Base-by-base conservation (phyloP, 1,139 yeast genomes). In the Taphrina flavorubra region DNA sequence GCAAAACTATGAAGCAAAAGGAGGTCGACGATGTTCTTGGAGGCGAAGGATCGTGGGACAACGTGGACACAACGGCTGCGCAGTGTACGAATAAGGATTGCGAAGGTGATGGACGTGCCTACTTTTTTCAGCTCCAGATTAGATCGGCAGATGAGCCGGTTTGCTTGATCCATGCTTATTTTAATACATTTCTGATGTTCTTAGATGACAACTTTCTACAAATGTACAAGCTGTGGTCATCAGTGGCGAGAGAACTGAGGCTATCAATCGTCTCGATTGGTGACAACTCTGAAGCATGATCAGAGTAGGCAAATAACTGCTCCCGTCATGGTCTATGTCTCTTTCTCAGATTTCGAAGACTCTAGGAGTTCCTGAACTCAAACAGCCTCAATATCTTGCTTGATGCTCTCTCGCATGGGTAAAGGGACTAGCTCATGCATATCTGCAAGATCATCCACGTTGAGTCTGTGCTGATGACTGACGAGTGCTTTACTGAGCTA, bases 31-130 rank as follows among this genome's bases (percentile, higher is more conserved):
- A 94, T 80, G 97, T 94, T 11, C 83, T 94, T 37, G 99, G 99
- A 70, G 97, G 97, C 53, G 95, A 88, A 73, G 98, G 97, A 37
- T 96, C 98, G 2, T 94, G 99, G 99, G 99, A 94, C 77, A 92
- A 94, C 76, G 99, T 95, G 40, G 99, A 95, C 77, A 82, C 81
- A 71, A 81, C 83, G 0, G 58, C 56, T 68, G 75, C 94, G 0
- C 97, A 94, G 77, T 94, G 99, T 81, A 97, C 97, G 2, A 82
- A 85, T 57, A 96, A 90, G 72, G 79, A 83, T 0, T 94, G 99
- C 81, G 96, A 92, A 60, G 90, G 67, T 14, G 55, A 42, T 4
- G 56, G 65, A 25, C 90, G 91, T 78, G 99, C 99, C 0, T 94
- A 95, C 79, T 94, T 91, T 82, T 95, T 92, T 83, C 99, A 94